Base-by-base conservation (phyloP, 768 basidiomycete genomes). In the Hericium erinaceus region DNA sequence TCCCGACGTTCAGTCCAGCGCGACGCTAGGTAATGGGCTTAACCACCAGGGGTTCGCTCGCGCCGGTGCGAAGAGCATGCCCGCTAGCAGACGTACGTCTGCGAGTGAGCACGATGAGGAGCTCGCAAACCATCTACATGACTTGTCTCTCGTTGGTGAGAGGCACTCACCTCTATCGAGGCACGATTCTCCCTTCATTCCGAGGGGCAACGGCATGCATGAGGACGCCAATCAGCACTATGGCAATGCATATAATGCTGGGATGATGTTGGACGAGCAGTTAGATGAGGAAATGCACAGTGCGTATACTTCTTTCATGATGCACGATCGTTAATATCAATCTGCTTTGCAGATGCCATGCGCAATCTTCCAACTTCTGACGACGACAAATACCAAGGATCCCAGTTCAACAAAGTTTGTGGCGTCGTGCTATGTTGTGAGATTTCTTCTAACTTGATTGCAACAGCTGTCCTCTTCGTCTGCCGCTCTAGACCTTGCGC, bases 231-330 rank as follows among this genome's bases (percentile, higher is more conserved):
- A 78, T 41, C 71, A 75, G 13, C 77, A 75, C 52, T 81, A 83
- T 66, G 80, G 81, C 8, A 83, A 78, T 60, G 77, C 77, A 38
- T 90, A 83, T 70, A 92, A 91, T 66, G 82, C 88, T 41, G 90
- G 89, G 33, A 87, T 92, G 85, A 85, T 95, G 83, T 74, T 95
- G 60, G 93, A 95, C 64, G 89, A 95, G 69, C 92, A 95, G 66
- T 73, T 95, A 63, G 93, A 95, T 67, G 84, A 91, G 72, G 93
- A 95, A 69, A 93, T 95, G 83, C 86, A 94, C 67, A 93, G 92
- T 93, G 64, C 65, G 87, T 79, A 58, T 15, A 8, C 37, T 24
- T 48, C 20, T 37, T 38, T 12, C 11, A 26, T 16, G 24, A 39
- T 1, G 37, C 48, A 39, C 57, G 57, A 15, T 40, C 8, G 33